Evolutionary conservation across 2,329 filamentous ascomycete species (phyloP).

Genomic region (Trichoderma atrobrunneum): DNA sequence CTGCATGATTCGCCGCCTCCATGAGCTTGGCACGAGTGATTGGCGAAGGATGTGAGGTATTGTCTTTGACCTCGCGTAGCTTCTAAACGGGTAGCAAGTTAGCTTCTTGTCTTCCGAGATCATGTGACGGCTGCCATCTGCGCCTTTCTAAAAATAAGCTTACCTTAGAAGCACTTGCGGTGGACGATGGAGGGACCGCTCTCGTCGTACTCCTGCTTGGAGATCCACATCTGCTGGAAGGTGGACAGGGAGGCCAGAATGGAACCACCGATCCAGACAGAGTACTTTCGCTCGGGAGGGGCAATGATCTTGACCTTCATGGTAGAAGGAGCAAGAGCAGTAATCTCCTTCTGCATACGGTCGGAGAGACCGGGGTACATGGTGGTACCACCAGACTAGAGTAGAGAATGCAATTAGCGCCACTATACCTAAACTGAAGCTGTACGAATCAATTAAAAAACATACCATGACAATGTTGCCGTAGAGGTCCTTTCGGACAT

Average conservation of each 20-base stretch:
- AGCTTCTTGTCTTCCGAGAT: conserved; percentile 20
- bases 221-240: conserved; percentile 99
- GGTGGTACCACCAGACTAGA: conserved; percentile 98
- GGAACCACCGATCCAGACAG: conserved; percentile 99
- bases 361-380: conserved; percentile 99
- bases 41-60: conserved; percentile 33
- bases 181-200: conserved; percentile 98
- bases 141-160: conserved; percentile 23
- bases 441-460: conserved; percentile 41
- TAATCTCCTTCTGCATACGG: conserved; percentile 99
- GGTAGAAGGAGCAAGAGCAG: conserved; percentile 95
- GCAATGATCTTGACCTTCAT: conserved; percentile 99
- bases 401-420: conserved; percentile 27
- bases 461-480: conserved; percentile 99
- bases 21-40: conserved; percentile 42
- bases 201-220: conserved; percentile 99
- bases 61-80: conserved; percentile 33
- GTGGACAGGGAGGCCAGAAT: conserved; percentile 98
- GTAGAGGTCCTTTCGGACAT: conserved; percentile 99
- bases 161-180: conserved; percentile 99
- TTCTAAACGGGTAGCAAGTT: conserved; percentile 28
- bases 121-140: not conserved
- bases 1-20: conserved; percentile 44
- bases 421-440: not conserved
- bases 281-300: conserved; percentile 99